Evolutionary conservation across 1,139 yeast genomes (phyloP).

Genomic region (Kodamaea suecica): DNA sequence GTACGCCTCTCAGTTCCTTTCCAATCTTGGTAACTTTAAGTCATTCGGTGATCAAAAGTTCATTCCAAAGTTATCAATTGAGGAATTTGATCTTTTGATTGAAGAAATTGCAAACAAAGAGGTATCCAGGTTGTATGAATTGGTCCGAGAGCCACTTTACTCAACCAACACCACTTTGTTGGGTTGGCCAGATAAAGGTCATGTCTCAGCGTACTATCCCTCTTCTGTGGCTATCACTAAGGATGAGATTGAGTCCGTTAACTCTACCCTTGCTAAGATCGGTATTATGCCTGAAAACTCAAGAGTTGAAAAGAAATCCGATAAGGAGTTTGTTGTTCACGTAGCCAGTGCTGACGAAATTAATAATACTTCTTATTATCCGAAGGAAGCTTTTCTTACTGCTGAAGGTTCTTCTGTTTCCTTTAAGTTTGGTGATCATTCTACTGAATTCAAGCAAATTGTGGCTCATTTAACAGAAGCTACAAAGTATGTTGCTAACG

Average conservation of each 20-base stretch:
- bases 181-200: conserved; percentile 80
- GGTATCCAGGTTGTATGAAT: conserved; percentile 38
- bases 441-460: conserved; percentile 58
- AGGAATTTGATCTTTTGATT: conserved; percentile 48
- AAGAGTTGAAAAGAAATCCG: conserved; percentile 54
- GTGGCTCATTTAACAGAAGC: conserved; percentile 58
- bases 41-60: conserved; percentile 88
- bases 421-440: conserved; percentile 77
- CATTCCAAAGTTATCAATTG: conserved; percentile 56
- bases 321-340: conserved; percentile 47
- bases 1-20: conserved; percentile 75
- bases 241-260: conserved; percentile 63
- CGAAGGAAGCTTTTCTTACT: conserved; percentile 23
- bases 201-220: conserved; percentile 68
- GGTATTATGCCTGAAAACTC: conserved; percentile 83
- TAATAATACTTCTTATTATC: conserved; percentile 45
- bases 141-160: conserved; percentile 50
- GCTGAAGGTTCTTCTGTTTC: conserved; percentile 34
- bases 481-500: conserved; percentile 63
- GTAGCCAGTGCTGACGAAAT: conserved; percentile 56
- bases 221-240: conserved; percentile 41
- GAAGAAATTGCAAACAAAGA: conserved; percentile 37
- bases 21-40: conserved; percentile 82
- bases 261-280: conserved; percentile 55
- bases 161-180: conserved; percentile 50